A percentile compares a stretch with the other conserved stretches of the same genome.
Conservation (phyloP, 225 moss, liverwort and hornwort genomes). For the Climacium dendroides region DNA sequence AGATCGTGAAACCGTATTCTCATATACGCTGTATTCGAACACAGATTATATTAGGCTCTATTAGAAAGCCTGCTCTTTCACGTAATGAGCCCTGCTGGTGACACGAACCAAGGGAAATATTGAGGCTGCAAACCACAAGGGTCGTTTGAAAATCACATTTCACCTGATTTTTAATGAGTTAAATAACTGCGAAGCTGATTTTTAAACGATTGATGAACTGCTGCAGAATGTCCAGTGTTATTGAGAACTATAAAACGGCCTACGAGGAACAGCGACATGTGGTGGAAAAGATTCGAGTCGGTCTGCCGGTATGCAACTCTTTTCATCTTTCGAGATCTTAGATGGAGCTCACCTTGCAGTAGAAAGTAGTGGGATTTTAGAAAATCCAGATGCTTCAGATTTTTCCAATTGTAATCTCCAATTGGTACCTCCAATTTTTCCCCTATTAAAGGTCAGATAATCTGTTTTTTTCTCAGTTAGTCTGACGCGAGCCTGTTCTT, state of each 20-base stretch:
- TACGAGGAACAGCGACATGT: constrained; percentile 49
- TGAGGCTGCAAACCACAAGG: neutral
- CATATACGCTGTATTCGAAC: neutral
- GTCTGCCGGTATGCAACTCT: constrained; percentile 48
- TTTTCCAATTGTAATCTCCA: neutral
- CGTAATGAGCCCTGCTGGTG: neutral
- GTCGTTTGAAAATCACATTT: neutral
- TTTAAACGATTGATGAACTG: neutral
- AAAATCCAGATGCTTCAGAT: too few relatives aligned
- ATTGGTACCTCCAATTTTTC: neutral
- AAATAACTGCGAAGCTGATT: neutral
- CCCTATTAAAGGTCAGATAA: neutral
- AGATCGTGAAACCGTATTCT: neutral
- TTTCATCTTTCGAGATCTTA: neutral
- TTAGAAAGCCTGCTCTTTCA: neutral
- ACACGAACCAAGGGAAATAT: neutral
- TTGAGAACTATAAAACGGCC: constrained; percentile 50
- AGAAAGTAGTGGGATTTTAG: neutral
- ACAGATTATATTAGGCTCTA: neutral
- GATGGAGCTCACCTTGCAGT: neutral
- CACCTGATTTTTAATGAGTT: neutral
- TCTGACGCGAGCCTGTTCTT: neutral
- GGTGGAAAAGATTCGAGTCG: constrained; percentile 56
- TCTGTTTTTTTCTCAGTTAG: neutral
- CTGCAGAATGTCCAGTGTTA: constrained; percentile 54